A percentile compares a stretch with the other conserved stretches of the same genome.
Conservation (phyloP, 345 rosid species). For the Bruguiera sexangula region DNA sequence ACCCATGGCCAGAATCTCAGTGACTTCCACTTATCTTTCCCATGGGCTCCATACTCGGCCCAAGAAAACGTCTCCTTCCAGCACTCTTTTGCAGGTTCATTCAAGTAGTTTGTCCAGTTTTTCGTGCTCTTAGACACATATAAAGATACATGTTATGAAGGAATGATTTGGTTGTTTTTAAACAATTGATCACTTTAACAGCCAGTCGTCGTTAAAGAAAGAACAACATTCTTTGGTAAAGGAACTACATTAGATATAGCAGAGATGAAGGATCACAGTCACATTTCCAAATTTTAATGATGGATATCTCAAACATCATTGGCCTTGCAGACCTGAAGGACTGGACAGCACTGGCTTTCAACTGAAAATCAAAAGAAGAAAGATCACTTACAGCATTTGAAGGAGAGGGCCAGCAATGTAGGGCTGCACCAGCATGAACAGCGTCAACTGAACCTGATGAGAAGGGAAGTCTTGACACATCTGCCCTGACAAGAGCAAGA, state of each 20-base stretch:
- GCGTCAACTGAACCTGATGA: slow-evolving; percentile 79
- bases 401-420: slow-evolving; percentile 96
- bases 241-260: not conserved
- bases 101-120: not conserved
- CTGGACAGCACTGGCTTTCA: not conserved
- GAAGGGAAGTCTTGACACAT: slow-evolving; percentile 86
- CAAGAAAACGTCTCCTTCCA: not conserved
- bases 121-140: not conserved
- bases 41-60: not conserved
- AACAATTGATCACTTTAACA: too few relatives aligned
- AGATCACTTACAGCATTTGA: slow-evolving; percentile 73
- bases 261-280: not conserved
- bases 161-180: too few relatives aligned
- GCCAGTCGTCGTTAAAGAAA: too few relatives aligned
- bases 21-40: not conserved
- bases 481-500: slow-evolving; percentile 90
- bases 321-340: slow-evolving; percentile 5
- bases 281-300: not conserved
- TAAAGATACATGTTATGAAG: not conserved
- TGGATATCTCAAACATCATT: not conserved
- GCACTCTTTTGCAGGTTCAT: not conserved
- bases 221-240: not conserved
- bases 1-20: not conserved
- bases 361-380: not conserved
- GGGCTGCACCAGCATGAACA: slow-evolving; percentile 92